Conservation (phyloP, 768 basidiomycete species). For the Ramaria sp. region DNA sequence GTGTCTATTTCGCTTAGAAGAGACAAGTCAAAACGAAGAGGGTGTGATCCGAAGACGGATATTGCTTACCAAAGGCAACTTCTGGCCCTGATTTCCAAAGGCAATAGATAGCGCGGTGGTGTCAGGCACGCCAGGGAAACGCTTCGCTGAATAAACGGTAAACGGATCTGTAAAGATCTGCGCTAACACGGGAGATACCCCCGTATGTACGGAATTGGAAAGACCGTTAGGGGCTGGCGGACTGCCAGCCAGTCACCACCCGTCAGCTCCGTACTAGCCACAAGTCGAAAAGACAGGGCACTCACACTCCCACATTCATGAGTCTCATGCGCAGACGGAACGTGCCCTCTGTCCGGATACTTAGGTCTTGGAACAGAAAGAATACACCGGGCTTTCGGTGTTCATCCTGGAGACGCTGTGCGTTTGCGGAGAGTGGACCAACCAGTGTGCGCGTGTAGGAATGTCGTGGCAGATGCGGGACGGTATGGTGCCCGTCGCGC, state of each 20-base stretch:
- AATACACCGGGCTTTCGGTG: constrained; percentile 82
- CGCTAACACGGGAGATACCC: constrained; percentile 67
- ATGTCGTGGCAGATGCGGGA: constrained; percentile 45
- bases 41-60: neutral
- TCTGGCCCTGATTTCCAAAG: constrained; percentile 84
- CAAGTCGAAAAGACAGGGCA: constrained; percentile 13
- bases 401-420: constrained; percentile 74
- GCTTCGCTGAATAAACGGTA: constrained; percentile 84
- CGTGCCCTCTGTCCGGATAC: constrained; percentile 84
- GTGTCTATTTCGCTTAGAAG: constrained; percentile 66
- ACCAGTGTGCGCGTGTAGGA: constrained; percentile 82
- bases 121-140: constrained; percentile 92
- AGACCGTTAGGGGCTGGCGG: constrained; percentile 66
- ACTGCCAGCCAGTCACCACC: constrained; percentile 22
- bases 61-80: constrained; percentile 64
- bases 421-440: constrained; percentile 80
- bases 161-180: constrained; percentile 78
- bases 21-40: constrained; percentile 7
- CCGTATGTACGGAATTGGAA: constrained; percentile 52
- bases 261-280: neutral
- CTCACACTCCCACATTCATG: constrained; percentile 88
- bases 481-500: neutral
- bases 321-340: constrained; percentile 82
- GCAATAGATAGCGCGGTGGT: constrained; percentile 86
- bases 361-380: constrained; percentile 92